phyloP scores from a whole-genome alignment of 2,329 filamentous ascomycete genomes.

The Talaromyces funiculosus region DNA sequence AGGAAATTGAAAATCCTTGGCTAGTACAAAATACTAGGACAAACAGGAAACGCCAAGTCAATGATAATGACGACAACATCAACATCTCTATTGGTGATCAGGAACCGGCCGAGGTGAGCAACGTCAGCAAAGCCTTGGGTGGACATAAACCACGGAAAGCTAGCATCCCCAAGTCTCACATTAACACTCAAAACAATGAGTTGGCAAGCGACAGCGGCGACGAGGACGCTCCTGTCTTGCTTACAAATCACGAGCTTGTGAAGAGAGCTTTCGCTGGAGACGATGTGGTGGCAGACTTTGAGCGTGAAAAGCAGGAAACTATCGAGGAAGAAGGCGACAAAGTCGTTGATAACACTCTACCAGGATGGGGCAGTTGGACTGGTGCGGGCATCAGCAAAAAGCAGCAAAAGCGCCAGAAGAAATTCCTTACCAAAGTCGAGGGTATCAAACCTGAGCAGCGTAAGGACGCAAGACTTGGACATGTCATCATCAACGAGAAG shows the following conservation, averaged over 20 bases:
- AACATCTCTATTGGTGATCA: constrained; percentile 10
- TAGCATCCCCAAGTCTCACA: not conserved
- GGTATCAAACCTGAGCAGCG: constrained; percentile 72
- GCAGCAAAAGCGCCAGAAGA: constrained; percentile 56
- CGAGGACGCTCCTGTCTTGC: constrained; percentile 36
- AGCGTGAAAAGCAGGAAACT: constrained; percentile 67
- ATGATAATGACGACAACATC: constrained; percentile 21
- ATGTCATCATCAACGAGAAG: constrained; percentile 91
- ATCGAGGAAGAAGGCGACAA: constrained; percentile 76
- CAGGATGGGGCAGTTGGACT: constrained; percentile 90
- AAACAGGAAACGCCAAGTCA: constrained; percentile 31
- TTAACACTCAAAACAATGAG: constrained; percentile 35
- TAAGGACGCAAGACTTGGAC: constrained; percentile 73
- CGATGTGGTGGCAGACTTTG: constrained; percentile 76
- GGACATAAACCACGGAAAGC: constrained; percentile 11
- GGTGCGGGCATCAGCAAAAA: constrained; percentile 73
- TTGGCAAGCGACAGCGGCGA: constrained; percentile 36
- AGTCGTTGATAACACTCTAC: constrained; percentile 74
- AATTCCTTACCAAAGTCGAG: constrained; percentile 45
- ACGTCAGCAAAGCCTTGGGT: constrained; percentile 17
- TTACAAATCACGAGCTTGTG: constrained; percentile 61
- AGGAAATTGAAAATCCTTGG: constrained; percentile 34
- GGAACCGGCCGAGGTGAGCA: constrained; percentile 19
- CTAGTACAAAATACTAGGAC: constrained; percentile 30
- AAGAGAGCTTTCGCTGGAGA: constrained; percentile 81